Evolutionary conservation across 331 rosid species (phyloP).

Genomic region (Spiraea crenata): DNA sequence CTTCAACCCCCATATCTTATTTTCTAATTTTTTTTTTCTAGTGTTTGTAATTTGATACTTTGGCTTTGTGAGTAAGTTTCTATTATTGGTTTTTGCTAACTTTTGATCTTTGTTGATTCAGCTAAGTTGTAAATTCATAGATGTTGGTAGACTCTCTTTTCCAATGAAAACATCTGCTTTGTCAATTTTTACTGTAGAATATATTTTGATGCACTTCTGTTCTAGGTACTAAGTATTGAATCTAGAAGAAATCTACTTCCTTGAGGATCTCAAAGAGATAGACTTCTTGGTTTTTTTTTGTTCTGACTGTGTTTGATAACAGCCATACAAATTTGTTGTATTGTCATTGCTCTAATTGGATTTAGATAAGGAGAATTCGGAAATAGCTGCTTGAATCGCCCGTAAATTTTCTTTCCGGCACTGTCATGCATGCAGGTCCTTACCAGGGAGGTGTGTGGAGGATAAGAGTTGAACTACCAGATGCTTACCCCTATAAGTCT

Average conservation of each 20-base stretch:
- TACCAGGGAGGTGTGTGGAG: conserved; percentile 92
- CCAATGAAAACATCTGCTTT: background rate
- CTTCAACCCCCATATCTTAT: conserved; percentile 31
- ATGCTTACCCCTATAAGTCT: conserved; percentile 95
- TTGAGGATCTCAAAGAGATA: background rate
- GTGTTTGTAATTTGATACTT: background rate
- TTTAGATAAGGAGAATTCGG: conserved; percentile 11
- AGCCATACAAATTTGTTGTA: conserved; percentile 5
- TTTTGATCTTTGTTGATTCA: conserved; percentile 18
- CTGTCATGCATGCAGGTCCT: conserved; percentile 55
- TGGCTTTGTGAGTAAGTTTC: conserved; percentile 13
- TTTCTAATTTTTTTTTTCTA: conserved; percentile 5
- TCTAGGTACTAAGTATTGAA: conserved; percentile 19
- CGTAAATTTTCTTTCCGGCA: background rate
- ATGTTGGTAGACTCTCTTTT: conserved; percentile 24
- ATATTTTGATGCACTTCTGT: background rate
- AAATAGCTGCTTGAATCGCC: background rate
- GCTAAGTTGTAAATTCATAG: conserved; percentile 30
- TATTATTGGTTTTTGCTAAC: conserved; percentile 8
- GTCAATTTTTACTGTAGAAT: background rate
- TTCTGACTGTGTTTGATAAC: background rate
- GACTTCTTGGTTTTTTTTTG: conserved; percentile 26
- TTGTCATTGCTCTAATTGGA: conserved; percentile 16
- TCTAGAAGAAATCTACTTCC: conserved; percentile 12
- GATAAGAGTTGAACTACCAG: conserved; percentile 89